Base-by-base conservation (phyloP, 148 eudicot species). In the Polygonum aviculare region DNA sequence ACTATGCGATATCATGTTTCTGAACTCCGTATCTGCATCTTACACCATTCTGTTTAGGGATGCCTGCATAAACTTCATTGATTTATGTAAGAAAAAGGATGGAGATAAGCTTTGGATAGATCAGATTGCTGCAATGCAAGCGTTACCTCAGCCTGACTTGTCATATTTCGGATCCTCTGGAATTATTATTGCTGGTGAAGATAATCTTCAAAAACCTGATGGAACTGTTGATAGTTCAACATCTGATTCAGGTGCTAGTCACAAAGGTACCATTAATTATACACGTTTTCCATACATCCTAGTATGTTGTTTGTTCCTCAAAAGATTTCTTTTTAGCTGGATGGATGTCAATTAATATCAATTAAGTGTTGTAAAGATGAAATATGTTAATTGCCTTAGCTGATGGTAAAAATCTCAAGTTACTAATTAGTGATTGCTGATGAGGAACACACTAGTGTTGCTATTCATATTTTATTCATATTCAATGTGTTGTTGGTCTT, bases 41-140 rank as follows among this genome's bases (percentile, higher is more conserved):
- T 71, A 8, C 19, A 51, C 14, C 70, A 67, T 38, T 84, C n/a
- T 36, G 9, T 83, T 21, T 74, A 93, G 98, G 90, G 90, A 89
- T 77, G 98, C 96, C 73, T 91, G 98, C 80, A 47, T 86, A 67
- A 85, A 83, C 78, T 93, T 93, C 81, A 84, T 82, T 82, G 96
- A 87, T 45, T 77, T 93, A 35, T 93, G 92, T 80, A 87, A 81
- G 81, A 91, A 83, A 83, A 93, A 93, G 82, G 88, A 83, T 72
- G 84, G 86, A 59, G 98, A 93, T 70, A 78, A 87, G 79, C 76
- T 84, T 73, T 93, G 96, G 96, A 89, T 87, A 82, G 92, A 91
- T 84, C 94, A 93, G 82, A 82, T 91, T 65, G 94, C 96, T 38
- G 91, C 92, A 79, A 86, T 93, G 92, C 94, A 91, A 88, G 96